Conservation (phyloP, 371 early-diverging fungal genomes). For the Catenaria anguillulae region DNA sequence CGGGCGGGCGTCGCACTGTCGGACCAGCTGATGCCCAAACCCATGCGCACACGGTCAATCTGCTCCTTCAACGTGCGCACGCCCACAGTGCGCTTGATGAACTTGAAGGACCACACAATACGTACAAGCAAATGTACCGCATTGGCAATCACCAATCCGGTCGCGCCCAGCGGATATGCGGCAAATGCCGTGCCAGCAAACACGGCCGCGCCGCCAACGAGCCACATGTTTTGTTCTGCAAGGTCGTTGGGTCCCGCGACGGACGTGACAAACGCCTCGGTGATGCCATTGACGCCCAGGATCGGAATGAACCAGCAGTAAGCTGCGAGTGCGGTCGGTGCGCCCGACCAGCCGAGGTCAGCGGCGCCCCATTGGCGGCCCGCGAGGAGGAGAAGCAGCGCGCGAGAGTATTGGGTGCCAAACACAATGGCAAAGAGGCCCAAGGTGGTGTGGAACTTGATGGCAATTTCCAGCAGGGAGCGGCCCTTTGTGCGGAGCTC, state of each 20-base stretch:
- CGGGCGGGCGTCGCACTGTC: background rate
- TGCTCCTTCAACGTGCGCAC: background rate
- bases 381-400: conserved; percentile 52
- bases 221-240: conserved; percentile 41
- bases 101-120: conserved; percentile 54
- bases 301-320: conserved; percentile 83
- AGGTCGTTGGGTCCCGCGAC: conserved; percentile 53
- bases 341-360: background rate
- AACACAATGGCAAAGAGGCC: conserved; percentile 66
- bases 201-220: conserved; percentile 55
- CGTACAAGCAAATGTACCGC: conserved; percentile 65
- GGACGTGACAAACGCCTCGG: conserved; percentile 83
- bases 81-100: conserved; percentile 21
- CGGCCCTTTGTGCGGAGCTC: background rate
- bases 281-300: conserved; percentile 88
- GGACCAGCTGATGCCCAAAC: background rate
- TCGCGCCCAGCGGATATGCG: conserved; percentile 46
- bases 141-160: conserved; percentile 73
- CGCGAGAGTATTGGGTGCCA: conserved; percentile 64
- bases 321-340: conserved; percentile 26
- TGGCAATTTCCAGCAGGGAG: conserved; percentile 21
- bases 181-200: conserved; percentile 46
- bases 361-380: conserved; percentile 38
- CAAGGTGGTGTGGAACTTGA: conserved; percentile 60
- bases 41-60: background rate